Evolutionary conservation across 2,329 filamentous ascomycete species (phyloP).

Genomic region (Moelleriella libera): DNA sequence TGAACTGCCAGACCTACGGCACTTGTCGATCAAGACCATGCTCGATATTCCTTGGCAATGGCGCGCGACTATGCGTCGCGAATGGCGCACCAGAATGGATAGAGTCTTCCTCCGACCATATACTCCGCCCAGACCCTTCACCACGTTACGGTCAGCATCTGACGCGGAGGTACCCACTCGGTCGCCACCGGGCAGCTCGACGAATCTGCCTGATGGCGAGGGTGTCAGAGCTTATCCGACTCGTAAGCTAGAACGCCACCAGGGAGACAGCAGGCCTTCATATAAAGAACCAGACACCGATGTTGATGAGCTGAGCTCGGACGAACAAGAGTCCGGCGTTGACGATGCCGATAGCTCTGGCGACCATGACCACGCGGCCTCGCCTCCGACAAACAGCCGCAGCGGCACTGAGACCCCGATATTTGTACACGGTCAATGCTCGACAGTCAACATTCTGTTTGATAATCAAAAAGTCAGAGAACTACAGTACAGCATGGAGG

Average conservation of each 20-base stretch:
- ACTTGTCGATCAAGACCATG: slow-evolving; percentile 61
- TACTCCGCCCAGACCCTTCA: slow-evolving; percentile 20
- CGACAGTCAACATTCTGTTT: slow-evolving; percentile 55
- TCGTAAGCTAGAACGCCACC: slow-evolving; percentile 5
- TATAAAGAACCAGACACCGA: slow-evolving; percentile 33
- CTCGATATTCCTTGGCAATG: slow-evolving; percentile 72
- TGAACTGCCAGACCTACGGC: slow-evolving; percentile 50
- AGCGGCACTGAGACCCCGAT: slow-evolving; percentile 1
- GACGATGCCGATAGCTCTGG: slow-evolving; percentile 4
- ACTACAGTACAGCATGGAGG: slow-evolving; percentile 52
- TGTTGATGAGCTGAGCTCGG: slow-evolving; percentile 23
- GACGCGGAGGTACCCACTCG: slow-evolving; percentile 1
- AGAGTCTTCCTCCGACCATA: slow-evolving; percentile 46
- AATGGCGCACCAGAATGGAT: slow-evolving; percentile 60
- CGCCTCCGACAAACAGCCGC: background rate
- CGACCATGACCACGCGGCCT: background rate
- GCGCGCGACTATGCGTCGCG: slow-evolving; percentile 62
- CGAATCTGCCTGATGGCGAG: background rate
- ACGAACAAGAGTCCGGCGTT: slow-evolving; percentile 5
- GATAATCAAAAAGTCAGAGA: slow-evolving; percentile 65
- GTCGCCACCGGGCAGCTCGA: background rate
- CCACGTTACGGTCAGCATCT: slow-evolving; percentile 10
- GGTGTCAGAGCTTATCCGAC: slow-evolving; percentile 4
- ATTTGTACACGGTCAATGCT: slow-evolving; percentile 54
- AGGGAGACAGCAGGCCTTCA: slow-evolving; percentile 11